Percentiles rank a stretch among this genome's conserved stretches.
Evolutionary conservation across 176 grass and related monocot genomes (phyloP).

Genomic region (Carex pumila): DNA sequence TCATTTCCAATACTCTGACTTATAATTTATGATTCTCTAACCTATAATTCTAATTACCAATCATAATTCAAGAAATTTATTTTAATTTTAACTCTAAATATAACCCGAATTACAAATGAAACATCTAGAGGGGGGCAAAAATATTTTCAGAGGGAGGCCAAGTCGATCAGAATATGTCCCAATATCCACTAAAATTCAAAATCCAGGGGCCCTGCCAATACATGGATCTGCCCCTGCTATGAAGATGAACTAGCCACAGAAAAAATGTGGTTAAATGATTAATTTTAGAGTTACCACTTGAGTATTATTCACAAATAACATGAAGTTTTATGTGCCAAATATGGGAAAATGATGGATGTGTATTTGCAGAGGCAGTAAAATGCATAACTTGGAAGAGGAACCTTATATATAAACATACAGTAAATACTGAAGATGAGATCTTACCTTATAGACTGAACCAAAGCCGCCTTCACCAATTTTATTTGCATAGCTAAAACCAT

Average conservation of each 20-base stretch:
- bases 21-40: no score
- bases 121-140: no score
- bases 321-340: not conserved
- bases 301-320: not conserved
- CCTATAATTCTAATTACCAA: no score
- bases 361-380: not conserved
- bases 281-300: not conserved
- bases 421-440: slow-evolving; percentile 7
- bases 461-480: slow-evolving; percentile 87
- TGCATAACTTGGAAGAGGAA: not conserved
- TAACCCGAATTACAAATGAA: no score
- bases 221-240: not conserved
- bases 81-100: no score
- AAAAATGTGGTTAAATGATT: not conserved
- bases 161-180: no score
- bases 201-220: no score
- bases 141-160: no score
- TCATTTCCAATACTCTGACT: no score
- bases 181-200: no score
- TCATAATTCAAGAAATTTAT: no score
- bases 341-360: not conserved
- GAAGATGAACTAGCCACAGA: not conserved
- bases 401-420: not conserved
- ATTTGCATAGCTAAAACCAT: slow-evolving; percentile 58
- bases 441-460: slow-evolving; percentile 78